Evolutionary conservation across 306 rosid species (phyloP), one percentile per base, ranked within the genome.

Genomic region (Fragaria iinumae): DNA sequence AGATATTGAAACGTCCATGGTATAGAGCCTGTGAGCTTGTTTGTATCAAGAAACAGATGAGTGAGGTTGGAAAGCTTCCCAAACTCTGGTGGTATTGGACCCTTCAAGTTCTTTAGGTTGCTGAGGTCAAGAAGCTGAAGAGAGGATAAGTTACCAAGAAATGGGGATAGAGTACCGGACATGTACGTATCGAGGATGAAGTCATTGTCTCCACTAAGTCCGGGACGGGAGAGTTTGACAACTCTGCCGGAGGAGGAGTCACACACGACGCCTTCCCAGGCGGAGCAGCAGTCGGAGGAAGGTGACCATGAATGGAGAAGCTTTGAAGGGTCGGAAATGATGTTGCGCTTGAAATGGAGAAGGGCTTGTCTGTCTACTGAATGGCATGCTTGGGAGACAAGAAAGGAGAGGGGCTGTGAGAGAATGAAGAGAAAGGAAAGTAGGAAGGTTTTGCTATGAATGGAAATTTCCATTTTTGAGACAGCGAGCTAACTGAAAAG

Each of bases 101-200:
- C 90, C 23, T 79, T 79, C 72, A 89, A 49, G 48, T 86, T 36
- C 77, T 84, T 87, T 32, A 89, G 88, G 71, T 75, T 79, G 69
- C 88, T 74, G 17, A 91, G 84, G 79, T 88, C 90, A 39, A 87
- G 84, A 79, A 80, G 34, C 70, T 80, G 82, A 45, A 89, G 85
- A 60, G 43, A 59, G 0, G 92, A 76, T 69, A 91, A 80, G 87
- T 89, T 91, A 23, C 89, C 93, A 11, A 91, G 89, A 67, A 53
- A 91, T 73, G 93, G 93, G 52, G 93, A 91, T 4, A 91, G 29
- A 1, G 90, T 68, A 7, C 92, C 90, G 1, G 89, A 80, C 81
- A 89, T 57, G 78, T n/a, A 83, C 6, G 89, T 91, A 23, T 89
- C 92, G 3, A 84, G 2, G 43, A 83, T 77, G 80, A 84, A 47